Conservation (phyloP, 2,329 filamentous ascomycete species). For the Cercospora nicotianae region DNA sequence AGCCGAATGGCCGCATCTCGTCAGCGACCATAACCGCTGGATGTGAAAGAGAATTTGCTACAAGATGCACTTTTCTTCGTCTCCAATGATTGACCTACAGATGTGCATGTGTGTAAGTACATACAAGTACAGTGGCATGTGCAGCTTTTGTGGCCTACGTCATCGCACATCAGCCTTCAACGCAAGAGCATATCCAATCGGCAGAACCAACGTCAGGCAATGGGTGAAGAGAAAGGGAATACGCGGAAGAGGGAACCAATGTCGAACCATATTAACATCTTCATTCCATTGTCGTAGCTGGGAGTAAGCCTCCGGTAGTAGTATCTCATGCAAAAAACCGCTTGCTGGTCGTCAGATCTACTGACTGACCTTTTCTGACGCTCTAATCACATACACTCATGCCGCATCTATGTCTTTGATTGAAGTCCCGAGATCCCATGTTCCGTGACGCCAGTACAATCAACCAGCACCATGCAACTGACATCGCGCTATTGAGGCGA, state of each 20-base stretch:
- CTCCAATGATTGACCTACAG: background rate
- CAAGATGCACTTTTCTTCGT: background rate
- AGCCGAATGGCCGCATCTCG: background rate
- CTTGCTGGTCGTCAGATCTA: conserved; percentile 15
- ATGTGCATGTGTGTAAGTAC: too few relatives aligned
- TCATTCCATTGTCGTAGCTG: conserved; percentile 13
- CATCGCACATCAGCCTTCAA: background rate
- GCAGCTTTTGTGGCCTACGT: background rate
- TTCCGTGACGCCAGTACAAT: conserved; percentile 12
- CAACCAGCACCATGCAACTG: conserved; percentile 5
- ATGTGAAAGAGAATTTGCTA: background rate
- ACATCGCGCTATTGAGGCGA: background rate
- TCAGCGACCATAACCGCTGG: background rate
- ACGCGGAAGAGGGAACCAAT: background rate
- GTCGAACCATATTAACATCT: conserved; percentile 10
- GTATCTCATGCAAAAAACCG: conserved; percentile 14
- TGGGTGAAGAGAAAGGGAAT: background rate
- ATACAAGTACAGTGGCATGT: too few relatives aligned
- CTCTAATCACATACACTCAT: conserved; percentile 13
- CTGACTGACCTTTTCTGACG: conserved; percentile 14
- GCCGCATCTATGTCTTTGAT: conserved; percentile 14
- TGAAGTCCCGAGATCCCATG: conserved; percentile 4
- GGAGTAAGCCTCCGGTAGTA: conserved; percentile 13
- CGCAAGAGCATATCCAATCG: background rate
- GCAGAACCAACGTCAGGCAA: background rate